A percentile compares a stretch with the other conserved stretches of the same genome.
phyloP scores from a whole-genome alignment of 2,329 filamentous ascomycete species.

The Scedosporium aurantiacum region DNA sequence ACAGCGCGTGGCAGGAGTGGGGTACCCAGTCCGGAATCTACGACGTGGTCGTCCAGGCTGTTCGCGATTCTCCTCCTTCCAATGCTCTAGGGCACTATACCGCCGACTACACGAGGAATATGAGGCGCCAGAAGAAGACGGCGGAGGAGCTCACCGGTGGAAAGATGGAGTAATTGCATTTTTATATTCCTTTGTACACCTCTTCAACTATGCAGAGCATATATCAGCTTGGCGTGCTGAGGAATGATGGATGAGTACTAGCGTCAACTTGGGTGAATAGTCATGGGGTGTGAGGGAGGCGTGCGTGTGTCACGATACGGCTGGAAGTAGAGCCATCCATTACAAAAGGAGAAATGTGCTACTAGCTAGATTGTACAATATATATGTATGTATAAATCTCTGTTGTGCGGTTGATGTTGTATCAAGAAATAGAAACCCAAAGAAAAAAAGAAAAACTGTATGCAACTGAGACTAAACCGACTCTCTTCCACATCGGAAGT shows the following conservation, averaged over 20 bases:
- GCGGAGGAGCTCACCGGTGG: constrained; percentile 50
- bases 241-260: no score
- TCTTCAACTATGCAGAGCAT: neutral
- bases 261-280: no score
- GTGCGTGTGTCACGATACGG: neutral
- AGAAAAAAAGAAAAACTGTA: neutral
- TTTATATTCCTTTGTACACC: neutral
- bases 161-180: constrained; percentile 32
- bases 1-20: constrained; percentile 42
- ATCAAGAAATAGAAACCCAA: neutral
- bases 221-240: no score
- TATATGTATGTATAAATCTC: constrained; percentile 3
- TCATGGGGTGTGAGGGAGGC: no score
- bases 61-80: constrained; percentile 19
- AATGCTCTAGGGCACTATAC: constrained; percentile 25
- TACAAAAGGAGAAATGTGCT: constrained; percentile 8
- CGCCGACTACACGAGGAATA: constrained; percentile 32
- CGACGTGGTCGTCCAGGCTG: constrained; percentile 30
- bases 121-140: constrained; percentile 41
- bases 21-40: constrained; percentile 33
- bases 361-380: constrained; percentile 9
- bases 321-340: neutral
- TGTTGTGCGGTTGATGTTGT: neutral
- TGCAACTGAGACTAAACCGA: neutral
- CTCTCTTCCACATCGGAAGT: neutral